Percentiles rank a stretch among this genome's conserved stretches.
These are phyloP conservation scores for Macrophomina phaseolina DNA, from an alignment of 2,329 filamentous ascomycete genomes.

Conservation along the genomic window DNA sequence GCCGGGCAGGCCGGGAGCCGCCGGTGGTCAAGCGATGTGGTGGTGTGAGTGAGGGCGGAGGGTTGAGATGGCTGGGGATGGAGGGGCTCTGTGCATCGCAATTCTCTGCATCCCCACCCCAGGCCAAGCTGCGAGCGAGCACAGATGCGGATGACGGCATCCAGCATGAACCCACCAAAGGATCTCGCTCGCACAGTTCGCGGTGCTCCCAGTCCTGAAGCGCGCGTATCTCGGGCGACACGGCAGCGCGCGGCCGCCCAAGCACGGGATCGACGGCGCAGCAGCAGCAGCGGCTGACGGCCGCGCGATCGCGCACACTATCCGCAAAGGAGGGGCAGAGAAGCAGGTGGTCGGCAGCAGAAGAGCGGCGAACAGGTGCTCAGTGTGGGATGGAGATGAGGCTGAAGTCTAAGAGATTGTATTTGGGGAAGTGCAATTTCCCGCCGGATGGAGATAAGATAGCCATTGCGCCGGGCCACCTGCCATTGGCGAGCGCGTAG, in stretches of 20 bases:
- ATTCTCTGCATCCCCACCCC: slow-evolving; percentile 17
- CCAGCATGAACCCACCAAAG: not conserved
- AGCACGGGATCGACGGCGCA: slow-evolving; percentile 4
- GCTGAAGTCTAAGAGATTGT: slow-evolving; percentile 22
- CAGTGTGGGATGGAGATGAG: slow-evolving; percentile 18
- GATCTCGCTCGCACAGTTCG: slow-evolving; percentile 18
- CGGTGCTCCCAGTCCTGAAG: slow-evolving; percentile 9
- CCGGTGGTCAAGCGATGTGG: slow-evolving; percentile 1
- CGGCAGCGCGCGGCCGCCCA: not conserved
- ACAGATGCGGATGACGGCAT: slow-evolving; percentile 5
- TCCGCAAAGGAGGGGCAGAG: not conserved
- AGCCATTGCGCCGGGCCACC: not conserved
- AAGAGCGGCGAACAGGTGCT: not conserved
- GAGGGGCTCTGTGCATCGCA: slow-evolving; percentile 12
- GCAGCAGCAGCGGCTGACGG: not conserved
- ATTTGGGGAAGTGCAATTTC: slow-evolving; percentile 20
- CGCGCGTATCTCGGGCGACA: slow-evolving; percentile 19
- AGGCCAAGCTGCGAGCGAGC: slow-evolving; percentile 4
- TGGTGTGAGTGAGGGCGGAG: slow-evolving; percentile 12
- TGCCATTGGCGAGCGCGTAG: not conserved
- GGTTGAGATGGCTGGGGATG: not conserved
- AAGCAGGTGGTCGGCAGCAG: not conserved
- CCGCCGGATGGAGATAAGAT: slow-evolving; percentile 11
- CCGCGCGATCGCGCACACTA: slow-evolving; percentile 1
- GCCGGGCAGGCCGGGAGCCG: not conserved